Base-by-base conservation (phyloP, 129 eudicot genomes). In the Arctium minus region DNA sequence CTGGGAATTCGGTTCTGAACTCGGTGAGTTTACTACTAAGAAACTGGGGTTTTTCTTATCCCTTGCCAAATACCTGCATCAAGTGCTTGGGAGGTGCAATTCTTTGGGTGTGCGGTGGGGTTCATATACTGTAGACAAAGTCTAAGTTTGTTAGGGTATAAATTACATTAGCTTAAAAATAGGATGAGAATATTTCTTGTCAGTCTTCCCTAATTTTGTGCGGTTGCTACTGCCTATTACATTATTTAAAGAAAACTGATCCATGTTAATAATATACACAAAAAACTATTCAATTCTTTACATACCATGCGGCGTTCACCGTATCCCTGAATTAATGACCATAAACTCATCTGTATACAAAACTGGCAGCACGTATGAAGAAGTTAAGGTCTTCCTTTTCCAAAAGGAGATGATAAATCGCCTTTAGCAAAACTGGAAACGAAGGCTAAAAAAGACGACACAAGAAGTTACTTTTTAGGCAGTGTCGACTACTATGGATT, bases 1-100 rank as follows among this genome's bases (percentile, higher is more conserved):
- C 36, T 92, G 97, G 97, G 86, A 84, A 35, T 95, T 89, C 72
- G 92, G 94, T 80, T 17, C 80, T 3, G 89, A 92, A 70, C 86
- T 87, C 8, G 92, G 98, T 92, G 88, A 87, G 92, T 80, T 68
- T 70, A 1, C 22, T 35, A 15, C n/a, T 56, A 73, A n/a, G 27
- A 64, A 67, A 18, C 75, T 33, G 11, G 18, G 60, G 27, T 79
- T 64, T 64, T 64, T 22, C 27, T 7, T 64, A 64, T 64, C 32
- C 32, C 32, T 64, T 18, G 32, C 32, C 70, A 64, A 64, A 64
- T 64, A 6, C 70, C 32, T 27, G 32, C 32, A 64, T 64, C 32
- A 7, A n/a, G 70, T 64, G 30, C 70, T 64, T 64, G 22, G 10
- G 70, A 33, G 31, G 70, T 64, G 30, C 11, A 64, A 27, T 64